Percentiles rank a stretch among this genome's conserved stretches.
phyloP scores from a whole-genome alignment of 768 basidiomycete genomes.

The Cyclocybe aegerita region DNA sequence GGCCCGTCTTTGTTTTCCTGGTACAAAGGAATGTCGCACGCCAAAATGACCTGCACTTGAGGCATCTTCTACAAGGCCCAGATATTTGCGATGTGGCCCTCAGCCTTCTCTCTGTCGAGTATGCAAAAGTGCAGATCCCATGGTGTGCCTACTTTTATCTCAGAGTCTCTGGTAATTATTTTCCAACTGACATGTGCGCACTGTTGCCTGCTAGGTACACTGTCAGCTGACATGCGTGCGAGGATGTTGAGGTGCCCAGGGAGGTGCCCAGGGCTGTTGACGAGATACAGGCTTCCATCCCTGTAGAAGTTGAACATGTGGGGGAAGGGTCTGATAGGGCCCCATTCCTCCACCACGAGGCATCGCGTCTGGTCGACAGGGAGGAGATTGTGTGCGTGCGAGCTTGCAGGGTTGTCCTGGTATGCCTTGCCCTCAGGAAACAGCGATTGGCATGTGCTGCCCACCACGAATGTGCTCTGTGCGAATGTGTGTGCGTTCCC shows the following conservation, averaged over 20 bases:
- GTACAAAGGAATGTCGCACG: conserved; percentile 57
- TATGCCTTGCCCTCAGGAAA: conserved; percentile 41
- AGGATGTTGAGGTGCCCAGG: conserved; percentile 54
- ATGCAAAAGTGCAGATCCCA: conserved; percentile 35
- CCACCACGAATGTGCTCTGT: conserved; percentile 47
- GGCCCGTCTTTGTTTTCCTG: conserved; percentile 38
- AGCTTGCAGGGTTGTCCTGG: conserved; percentile 35
- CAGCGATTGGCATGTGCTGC: conserved; percentile 32
- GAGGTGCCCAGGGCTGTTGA: conserved; percentile 58
- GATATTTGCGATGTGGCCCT: conserved; percentile 39
- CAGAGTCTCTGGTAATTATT: conserved; percentile 42
- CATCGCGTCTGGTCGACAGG: conserved; percentile 37
- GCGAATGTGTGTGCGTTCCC: conserved; percentile 47
- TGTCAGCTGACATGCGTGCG: conserved; percentile 53
- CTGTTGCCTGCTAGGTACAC: conserved; percentile 55
- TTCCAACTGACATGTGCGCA: conserved; percentile 54
- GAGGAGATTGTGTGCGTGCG: conserved; percentile 29
- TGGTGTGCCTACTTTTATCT: conserved; percentile 31
- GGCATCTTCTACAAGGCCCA: conserved; percentile 34
- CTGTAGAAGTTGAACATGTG: conserved; percentile 50
- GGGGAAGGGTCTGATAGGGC: conserved; percentile 49
- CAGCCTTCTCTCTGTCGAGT: conserved; percentile 41
- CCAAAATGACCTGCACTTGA: too few relatives aligned
- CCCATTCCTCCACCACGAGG: conserved; percentile 29
- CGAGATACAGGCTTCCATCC: conserved; percentile 58